Evolutionary conservation across 768 basidiomycete species (phyloP), one percentile per base, ranked within the genome.

Genomic region (Auricularia auricula-judae): DNA sequence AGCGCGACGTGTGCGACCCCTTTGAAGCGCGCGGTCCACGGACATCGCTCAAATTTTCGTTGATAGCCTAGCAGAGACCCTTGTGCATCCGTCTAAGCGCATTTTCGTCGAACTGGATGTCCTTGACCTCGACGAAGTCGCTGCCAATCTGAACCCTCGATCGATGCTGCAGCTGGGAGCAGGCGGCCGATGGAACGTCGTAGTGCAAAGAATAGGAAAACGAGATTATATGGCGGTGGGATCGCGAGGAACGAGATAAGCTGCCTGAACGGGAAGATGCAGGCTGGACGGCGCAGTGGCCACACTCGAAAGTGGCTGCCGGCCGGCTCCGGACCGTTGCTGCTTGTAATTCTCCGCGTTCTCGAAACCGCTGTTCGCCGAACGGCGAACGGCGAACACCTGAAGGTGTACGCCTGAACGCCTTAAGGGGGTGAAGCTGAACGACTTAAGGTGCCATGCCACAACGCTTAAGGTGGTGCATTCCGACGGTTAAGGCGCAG

Each of bases 71-170:
- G 36, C 42, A 18, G 47, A 18, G 36, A 18, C 44, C 4, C 8
- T 36, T 29, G 18, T 11, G 10, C 21, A 42, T 23, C n/a, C 53
- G n/a, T 10, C 36, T 58, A 81, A 86, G 70, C 71, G 89, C 94
- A 73, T 85, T 79, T 61, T 81, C 80, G 73, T 93, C 84, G 61
- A 98, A 76, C 72, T 93, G 85, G 64, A 97, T 77, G 70, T 93
- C 86, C 67, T 87, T 87, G 43, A 98, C 82, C 74, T 93, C 90
- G 3, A 97, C 85, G 72, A 83, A 87, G 18, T 95, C 95, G 47
- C 87, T 88, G n/a, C 91, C 89, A 70, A 98, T 87, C 75, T 96
- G 92, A 33, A 91, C 89, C 70, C 29, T 96, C 92, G 69, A 97
- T 88, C 75, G 92, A 86, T 64, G 87, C 82, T 62, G 84, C 79